phyloP scores from a whole-genome alignment of 768 basidiomycete species.

The Clathrus columnatus region DNA sequence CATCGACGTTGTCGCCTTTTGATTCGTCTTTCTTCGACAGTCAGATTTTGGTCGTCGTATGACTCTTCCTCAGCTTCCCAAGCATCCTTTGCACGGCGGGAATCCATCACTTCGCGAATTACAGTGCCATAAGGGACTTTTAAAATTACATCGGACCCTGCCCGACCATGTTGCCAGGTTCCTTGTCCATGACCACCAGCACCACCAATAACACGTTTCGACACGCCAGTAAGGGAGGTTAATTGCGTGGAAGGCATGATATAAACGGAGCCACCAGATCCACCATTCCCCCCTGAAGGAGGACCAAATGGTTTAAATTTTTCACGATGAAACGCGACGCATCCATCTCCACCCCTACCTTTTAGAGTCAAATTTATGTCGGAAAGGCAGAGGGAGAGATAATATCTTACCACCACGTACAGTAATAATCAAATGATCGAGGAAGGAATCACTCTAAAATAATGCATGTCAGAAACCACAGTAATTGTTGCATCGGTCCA shows the following conservation, averaged over 20 bases:
- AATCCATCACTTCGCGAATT: slow-evolving; percentile 68
- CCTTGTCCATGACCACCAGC: slow-evolving; percentile 72
- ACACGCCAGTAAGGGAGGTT: slow-evolving; percentile 67
- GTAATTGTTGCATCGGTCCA: not conserved
- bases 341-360: slow-evolving; percentile 87
- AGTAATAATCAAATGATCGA: slow-evolving; percentile 76
- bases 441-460: slow-evolving; percentile 61
- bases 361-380: not conserved
- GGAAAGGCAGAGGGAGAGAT: not conserved
- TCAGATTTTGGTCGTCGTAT: slow-evolving; percentile 41
- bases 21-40: slow-evolving; percentile 38
- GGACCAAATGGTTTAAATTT: slow-evolving; percentile 78
- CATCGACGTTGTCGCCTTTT: slow-evolving; percentile 59
- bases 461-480: slow-evolving; percentile 8
- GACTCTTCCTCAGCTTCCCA: slow-evolving; percentile 60
- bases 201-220: slow-evolving; percentile 56
- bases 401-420: slow-evolving; percentile 56
- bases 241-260: slow-evolving; percentile 70
- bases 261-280: slow-evolving; percentile 81
- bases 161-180: slow-evolving; percentile 78
- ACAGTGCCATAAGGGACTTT: slow-evolving; percentile 87
- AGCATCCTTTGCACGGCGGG: slow-evolving; percentile 52
- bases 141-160: slow-evolving; percentile 63
- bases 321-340: slow-evolving; percentile 89
- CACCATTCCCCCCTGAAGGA: slow-evolving; percentile 91